phyloP scores from a whole-genome alignment of 2,329 filamentous ascomycete species.

The Diaporthe sp. region DNA sequence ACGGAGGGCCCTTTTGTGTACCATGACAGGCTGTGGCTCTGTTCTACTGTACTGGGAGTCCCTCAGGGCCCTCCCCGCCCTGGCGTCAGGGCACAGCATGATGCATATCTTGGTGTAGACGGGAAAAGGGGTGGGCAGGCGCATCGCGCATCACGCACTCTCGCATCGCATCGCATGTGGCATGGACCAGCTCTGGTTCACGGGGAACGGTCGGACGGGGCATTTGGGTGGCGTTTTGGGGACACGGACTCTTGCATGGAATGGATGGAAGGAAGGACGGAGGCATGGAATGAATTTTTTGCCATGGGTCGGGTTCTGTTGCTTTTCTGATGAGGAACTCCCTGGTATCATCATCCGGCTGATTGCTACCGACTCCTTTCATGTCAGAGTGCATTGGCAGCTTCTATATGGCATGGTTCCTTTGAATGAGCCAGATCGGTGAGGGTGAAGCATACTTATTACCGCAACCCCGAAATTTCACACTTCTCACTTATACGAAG shows the following conservation, averaged over 20 bases:
- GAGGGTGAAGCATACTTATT: neutral
- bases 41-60: neutral
- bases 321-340: too few relatives aligned
- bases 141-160: conserved; percentile 24
- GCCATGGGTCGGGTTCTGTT: neutral
- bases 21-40: conserved; percentile 18
- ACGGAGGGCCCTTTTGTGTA: conserved; percentile 23
- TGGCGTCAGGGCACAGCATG: conserved; percentile 38
- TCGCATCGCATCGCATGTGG: conserved; percentile 27
- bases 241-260: conserved; percentile 32
- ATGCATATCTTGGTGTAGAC: conserved; percentile 36
- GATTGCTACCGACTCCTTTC: neutral
- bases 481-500: neutral
- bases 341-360: neutral
- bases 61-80: neutral
- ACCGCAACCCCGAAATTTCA: neutral
- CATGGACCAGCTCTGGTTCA: conserved; percentile 11
- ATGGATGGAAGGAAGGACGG: conserved; percentile 31
- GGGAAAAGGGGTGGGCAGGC: conserved; percentile 24
- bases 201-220: conserved; percentile 5
- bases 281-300: conserved; percentile 16
- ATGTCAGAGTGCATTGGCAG: neutral
- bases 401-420: neutral
- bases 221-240: conserved; percentile 37
- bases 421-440: neutral